phyloP scores from a whole-genome alignment of 805 yeast genomes.

The Spencermartinsiella europaea region DNA sequence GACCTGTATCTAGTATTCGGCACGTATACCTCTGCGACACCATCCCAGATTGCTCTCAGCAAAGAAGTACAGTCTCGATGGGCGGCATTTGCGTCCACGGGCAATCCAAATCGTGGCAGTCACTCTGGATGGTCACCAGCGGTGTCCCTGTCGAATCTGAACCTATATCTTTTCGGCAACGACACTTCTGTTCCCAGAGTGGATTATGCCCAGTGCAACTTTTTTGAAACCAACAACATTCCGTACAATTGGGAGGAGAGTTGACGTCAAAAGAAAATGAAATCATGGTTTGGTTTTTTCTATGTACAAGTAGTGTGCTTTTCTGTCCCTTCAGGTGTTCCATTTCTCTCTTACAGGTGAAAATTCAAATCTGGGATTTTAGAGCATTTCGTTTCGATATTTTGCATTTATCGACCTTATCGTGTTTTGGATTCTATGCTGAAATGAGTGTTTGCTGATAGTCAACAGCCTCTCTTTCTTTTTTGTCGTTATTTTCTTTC shows the following conservation, averaged over 20 bases:
- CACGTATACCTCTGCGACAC: constrained; percentile 18
- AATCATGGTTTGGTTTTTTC: too few relatives aligned
- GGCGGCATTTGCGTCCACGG: constrained; percentile 23
- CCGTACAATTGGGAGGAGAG: constrained; percentile 9
- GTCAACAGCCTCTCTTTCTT: too few relatives aligned
- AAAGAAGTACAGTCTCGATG: constrained; percentile 26
- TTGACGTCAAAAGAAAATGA: too few relatives aligned
- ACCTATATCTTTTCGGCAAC: constrained; percentile 2
- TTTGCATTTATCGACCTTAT: too few relatives aligned
- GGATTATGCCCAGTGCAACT: constrained; percentile 6
- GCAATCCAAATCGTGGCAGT: constrained; percentile 22
- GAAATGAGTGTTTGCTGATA: too few relatives aligned
- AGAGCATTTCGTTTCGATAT: too few relatives aligned
- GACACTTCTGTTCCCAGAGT: not conserved
- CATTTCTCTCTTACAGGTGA: too few relatives aligned
- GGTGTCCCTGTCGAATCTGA: constrained; percentile 1
- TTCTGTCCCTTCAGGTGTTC: too few relatives aligned
- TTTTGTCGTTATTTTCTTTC: too few relatives aligned
- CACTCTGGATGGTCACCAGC: constrained; percentile 19
- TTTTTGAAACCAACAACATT: constrained; percentile 6
- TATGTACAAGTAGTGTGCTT: constrained; percentile 3
- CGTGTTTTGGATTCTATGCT: too few relatives aligned
- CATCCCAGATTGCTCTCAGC: constrained; percentile 18
- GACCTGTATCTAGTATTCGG: constrained; percentile 29
- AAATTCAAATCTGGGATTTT: too few relatives aligned